phyloP scores from a whole-genome alignment of 2,329 filamentous ascomycete genomes.

The Curvularia lunata region DNA sequence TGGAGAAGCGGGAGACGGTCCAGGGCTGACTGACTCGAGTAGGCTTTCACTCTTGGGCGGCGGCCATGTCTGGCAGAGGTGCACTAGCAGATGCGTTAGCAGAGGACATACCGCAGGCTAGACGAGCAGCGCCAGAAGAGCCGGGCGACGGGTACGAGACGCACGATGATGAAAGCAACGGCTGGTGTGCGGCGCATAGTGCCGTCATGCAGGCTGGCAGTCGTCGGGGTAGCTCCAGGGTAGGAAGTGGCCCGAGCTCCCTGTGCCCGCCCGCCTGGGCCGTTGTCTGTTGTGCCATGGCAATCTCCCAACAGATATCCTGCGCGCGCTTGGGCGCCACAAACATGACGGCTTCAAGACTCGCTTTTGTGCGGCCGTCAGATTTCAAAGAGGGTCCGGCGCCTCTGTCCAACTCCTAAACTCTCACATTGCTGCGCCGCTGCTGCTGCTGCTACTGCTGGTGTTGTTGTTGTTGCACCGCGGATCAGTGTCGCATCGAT shows the following conservation, averaged over 20 bases:
- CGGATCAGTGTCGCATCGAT: slow-evolving; percentile 33
- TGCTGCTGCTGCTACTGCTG: not conserved
- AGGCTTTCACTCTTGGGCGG: not conserved
- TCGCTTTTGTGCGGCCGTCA: not conserved
- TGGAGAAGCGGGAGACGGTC: not conserved
- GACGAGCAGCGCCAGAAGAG: not conserved
- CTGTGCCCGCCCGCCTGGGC: slow-evolving; percentile 9
- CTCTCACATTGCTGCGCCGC: slow-evolving; percentile 17
- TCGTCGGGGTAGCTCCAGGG: slow-evolving; percentile 9
- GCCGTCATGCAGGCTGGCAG: slow-evolving; percentile 10
- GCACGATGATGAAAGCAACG: slow-evolving; percentile 17
- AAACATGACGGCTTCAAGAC: not conserved
- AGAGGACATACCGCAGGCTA: not conserved
- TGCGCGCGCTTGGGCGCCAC: slow-evolving; percentile 10
- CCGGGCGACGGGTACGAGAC: not conserved
- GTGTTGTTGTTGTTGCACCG: slow-evolving; percentile 23
- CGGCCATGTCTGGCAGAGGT: not conserved
- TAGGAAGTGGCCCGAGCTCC: slow-evolving; percentile 21
- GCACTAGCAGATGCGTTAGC: not conserved
- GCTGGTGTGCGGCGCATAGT: slow-evolving; percentile 8
- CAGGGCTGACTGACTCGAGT: not conserved
- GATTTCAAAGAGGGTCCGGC: not conserved
- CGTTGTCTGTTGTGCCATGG: slow-evolving; percentile 17
- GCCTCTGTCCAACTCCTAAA: not conserved
- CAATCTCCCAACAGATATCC: slow-evolving; percentile 27